A percentile compares a stretch with the other conserved stretches of the same genome.
phyloP scores from a whole-genome alignment of 768 basidiomycete genomes.

The Auriscalpium vulgare region DNA sequence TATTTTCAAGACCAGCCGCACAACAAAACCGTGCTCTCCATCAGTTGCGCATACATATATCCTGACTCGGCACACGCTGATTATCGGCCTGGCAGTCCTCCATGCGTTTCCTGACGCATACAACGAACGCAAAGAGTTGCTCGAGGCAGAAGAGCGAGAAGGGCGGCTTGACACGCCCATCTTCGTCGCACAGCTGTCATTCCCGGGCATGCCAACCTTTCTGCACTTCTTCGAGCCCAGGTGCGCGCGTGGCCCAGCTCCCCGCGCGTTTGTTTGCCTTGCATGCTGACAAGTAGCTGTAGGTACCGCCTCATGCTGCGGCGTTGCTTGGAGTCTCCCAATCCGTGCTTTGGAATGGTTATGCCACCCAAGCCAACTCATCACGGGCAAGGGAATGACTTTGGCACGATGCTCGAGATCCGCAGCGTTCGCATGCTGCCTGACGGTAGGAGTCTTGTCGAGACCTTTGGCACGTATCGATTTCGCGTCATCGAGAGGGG shows the following conservation, averaged over 20 bases:
- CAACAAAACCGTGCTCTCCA: slow-evolving; percentile 63
- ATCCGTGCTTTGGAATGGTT: slow-evolving; percentile 90
- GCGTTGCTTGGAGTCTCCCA: slow-evolving; percentile 73
- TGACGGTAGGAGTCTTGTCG: slow-evolving; percentile 85
- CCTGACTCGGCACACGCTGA: slow-evolving; percentile 4
- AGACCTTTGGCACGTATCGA: slow-evolving; percentile 64
- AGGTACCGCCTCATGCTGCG: slow-evolving; percentile 95
- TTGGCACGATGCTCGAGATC: slow-evolving; percentile 93
- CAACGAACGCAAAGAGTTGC: slow-evolving; percentile 51
- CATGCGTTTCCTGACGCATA: slow-evolving; percentile 62
- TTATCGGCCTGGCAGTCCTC: slow-evolving; percentile 37
- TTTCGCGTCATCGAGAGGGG: slow-evolving; percentile 85
- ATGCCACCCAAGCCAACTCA: slow-evolving; percentile 48
- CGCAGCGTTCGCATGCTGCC: slow-evolving; percentile 76
- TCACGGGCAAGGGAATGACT: slow-evolving; percentile 41
- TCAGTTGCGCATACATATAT: slow-evolving; percentile 36
- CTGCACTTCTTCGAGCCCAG: slow-evolving; percentile 93
- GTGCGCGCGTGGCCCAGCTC: slow-evolving; percentile 20
- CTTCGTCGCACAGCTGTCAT: slow-evolving; percentile 83
- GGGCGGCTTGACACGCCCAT: slow-evolving; percentile 82
- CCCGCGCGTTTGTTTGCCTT: neutral
- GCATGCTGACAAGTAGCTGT: neutral
- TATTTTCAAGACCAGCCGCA: slow-evolving; percentile 77
- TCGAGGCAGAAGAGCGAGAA: slow-evolving; percentile 72
- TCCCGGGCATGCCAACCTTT: slow-evolving; percentile 84